Evolutionary conservation across 2,329 filamentous ascomycete species (phyloP), one percentile per base, ranked within the genome.

Genomic region (Aureobasidium sp.): DNA sequence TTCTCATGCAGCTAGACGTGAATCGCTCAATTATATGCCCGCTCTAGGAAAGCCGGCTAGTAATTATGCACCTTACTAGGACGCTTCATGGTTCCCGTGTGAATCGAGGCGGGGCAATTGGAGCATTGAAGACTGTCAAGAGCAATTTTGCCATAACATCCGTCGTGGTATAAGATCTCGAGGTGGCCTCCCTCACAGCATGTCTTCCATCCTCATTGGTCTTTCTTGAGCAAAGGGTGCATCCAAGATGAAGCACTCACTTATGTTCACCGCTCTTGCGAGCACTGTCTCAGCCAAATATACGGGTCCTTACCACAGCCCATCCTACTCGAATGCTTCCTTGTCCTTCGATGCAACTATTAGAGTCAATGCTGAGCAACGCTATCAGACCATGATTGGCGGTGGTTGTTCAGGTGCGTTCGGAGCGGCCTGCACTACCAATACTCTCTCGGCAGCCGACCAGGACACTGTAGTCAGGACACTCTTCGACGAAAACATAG

Each of bases 341-440:
- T 56, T 65, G 36, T 61, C 48, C 32, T 65, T 62, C 50, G 59
- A 64, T 17, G 56, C 57, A 8, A 62, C 42, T 26, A 64, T 67
- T 56, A 63, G 52, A 10, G 52, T 68, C 62, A 61, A 68, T 66
- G 67, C 46, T 20, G 36, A 32, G 32, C 50, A 65, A 23, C 60
- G 58, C 46, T 64, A 67, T 48, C 67, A 68, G 41, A 64, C 53
- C 5, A 68, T 68, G 67, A 63, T 67, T 10, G 67, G 66, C 7
- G 66, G 67, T 46, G 67, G 66, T 5, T 68, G 67, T 55, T 68
- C 67, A 7, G 67, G 67, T 3, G 67, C 67, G 1, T 68, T 68
- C 26, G 66, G 66, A n/a, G 58, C 56, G 3, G 67, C 67, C n/a
- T 68, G 67, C 46, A 55, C 46, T 2, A 51, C 56, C 27, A 46